Conservation (phyloP, 305 asterid species). For the Solanum aculeatissimum region DNA sequence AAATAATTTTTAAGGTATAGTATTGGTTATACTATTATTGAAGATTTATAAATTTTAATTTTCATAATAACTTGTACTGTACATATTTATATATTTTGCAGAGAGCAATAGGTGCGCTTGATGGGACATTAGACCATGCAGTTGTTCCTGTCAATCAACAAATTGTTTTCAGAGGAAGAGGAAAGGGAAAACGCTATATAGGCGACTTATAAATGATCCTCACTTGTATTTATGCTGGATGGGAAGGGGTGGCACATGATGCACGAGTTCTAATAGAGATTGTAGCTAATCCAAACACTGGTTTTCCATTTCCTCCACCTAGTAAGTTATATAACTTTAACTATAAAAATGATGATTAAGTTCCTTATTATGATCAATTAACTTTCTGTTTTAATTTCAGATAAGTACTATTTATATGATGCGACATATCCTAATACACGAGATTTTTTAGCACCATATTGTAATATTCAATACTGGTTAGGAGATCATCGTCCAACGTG, state of each 20-base stretch:
- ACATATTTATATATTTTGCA: too few species aligned
- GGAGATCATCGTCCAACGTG: neutral
- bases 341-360: neutral
- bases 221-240: too few species aligned
- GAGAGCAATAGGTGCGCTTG: neutral
- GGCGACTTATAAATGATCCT: too few species aligned
- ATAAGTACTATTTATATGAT: neutral
- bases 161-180: neutral
- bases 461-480: neutral
- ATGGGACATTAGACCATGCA: neutral
- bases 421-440: neutral
- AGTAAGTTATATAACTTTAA: neutral
- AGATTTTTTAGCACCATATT: too few species aligned
- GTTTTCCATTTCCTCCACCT: too few species aligned
- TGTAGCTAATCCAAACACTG: too few species aligned
- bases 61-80: too few species aligned
- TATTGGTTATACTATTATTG: too few species aligned
- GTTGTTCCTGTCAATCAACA: neutral
- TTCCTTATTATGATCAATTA: neutral
- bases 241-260: too few species aligned
- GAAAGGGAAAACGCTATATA: neutral
- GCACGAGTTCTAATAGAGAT: too few species aligned
- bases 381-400: neutral
- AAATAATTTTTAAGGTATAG: too few species aligned
- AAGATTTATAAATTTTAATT: too few species aligned